phyloP scores from a whole-genome alignment of 257 asterid genomes.

The Solanum chiquidenum region DNA sequence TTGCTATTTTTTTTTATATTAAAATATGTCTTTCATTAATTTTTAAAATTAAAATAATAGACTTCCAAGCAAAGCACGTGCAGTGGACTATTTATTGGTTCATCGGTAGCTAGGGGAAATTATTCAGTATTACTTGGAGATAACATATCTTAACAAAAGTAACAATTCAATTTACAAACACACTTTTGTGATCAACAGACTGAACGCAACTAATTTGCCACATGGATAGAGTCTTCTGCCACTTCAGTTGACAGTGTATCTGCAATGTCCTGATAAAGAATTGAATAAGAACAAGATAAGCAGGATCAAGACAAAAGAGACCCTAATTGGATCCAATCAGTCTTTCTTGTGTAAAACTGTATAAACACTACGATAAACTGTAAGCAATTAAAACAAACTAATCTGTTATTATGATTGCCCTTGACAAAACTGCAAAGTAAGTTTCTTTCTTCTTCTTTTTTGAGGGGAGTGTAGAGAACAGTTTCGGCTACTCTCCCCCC shows the following conservation, averaged over 20 bases:
- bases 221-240: slow-evolving; percentile 89
- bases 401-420: neutral
- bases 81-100: neutral
- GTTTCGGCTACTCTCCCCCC: neutral
- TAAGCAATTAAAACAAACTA: neutral
- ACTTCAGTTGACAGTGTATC: slow-evolving; percentile 95
- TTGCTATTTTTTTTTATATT: no score
- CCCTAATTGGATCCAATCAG: neutral
- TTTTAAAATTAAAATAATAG: no score
- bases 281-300: neutral
- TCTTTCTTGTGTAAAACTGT: neutral
- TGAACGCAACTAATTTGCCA: slow-evolving; percentile 75
- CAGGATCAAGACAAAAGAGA: neutral
- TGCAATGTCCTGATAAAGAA: slow-evolving; percentile 71
- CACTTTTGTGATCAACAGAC: slow-evolving; percentile 98
- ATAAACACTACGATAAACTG: neutral
- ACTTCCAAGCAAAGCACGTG: no score
- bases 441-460: neutral
- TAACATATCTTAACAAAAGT: neutral
- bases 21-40: no score
- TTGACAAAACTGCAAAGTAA: neutral
- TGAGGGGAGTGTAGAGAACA: neutral
- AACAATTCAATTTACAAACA: neutral
- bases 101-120: neutral
- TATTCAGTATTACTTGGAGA: neutral